Base-by-base conservation (phyloP, 495 filamentous ascomycete species). In the Neurospora sp. region DNA sequence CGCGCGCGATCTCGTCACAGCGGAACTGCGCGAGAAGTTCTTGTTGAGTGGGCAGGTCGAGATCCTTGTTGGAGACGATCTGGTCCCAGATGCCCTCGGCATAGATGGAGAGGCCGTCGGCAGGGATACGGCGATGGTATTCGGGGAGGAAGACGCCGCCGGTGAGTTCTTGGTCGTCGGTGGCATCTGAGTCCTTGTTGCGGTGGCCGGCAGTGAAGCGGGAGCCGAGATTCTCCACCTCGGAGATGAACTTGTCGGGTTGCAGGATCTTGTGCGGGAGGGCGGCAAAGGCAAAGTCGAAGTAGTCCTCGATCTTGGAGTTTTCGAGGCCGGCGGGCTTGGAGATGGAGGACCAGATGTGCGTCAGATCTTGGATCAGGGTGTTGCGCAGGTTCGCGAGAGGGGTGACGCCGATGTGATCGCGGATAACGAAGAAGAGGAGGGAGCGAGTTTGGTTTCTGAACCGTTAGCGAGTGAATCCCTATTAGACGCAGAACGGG, bases 401-500 rank as follows among this genome's bases (percentile, higher is more conserved):
- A 19, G 96, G 96, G 17, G 96, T 99, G 38, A 87, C 92, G 71
- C 96, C 96, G 72, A 98, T 88, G 80, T 97, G 94, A 81, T 99
- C 96, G 76, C 96, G 93, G 78, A 99, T 97, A 76, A 99, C 96
- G 83, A 99, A 99, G 86, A 99, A 97, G 11, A 99, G 87, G 72
- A 99, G 91, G 21, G 95, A 97, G 48, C 93, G 90, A 62, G 96
- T 93, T 54, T 91, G 95, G 17, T 92, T 93, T 76, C 93, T 97
- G 77, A 69, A 74, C 70, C 28, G 76, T 77, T 82, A 72, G 84
- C 80, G 62, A 74, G 40, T 71, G 59, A 31, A 19, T 59, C 17
- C 6, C 31, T 38, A 11, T 70, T 37, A 70, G 73, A 2, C 70
- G 71, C 45, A 36, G 21, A 21, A 34, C 15, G 5, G 24, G 17